Percentiles rank a stretch among this genome's conserved stretches.
phyloP scores from a whole-genome alignment of 805 yeast species.

The Hanseniaspora lindneri region DNA sequence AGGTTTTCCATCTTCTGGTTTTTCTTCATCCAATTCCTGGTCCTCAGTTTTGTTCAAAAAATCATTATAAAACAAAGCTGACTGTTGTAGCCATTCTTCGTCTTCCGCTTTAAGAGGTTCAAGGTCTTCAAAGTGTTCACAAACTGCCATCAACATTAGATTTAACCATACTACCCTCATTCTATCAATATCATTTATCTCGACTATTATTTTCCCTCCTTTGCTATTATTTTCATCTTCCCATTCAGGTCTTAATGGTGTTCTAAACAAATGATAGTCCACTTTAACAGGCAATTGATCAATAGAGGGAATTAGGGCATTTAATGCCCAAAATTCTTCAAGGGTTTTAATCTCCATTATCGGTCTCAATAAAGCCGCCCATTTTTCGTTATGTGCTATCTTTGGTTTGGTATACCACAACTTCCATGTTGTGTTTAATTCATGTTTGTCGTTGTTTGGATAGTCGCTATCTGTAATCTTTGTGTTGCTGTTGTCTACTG shows the following conservation, averaged over 20 bases:
- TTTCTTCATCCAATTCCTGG: neutral
- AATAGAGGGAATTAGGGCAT: conserved; percentile 85
- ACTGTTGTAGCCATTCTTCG: neutral
- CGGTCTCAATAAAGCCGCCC: conserved; percentile 88
- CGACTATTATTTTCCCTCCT: conserved; percentile 92
- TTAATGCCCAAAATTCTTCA: conserved; percentile 98
- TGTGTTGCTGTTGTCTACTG: neutral
- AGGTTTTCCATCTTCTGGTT: neutral
- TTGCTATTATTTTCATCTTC: conserved; percentile 77
- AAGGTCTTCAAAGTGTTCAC: conserved; percentile 83
- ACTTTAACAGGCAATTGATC: conserved; percentile 62
- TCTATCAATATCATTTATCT: conserved; percentile 39
- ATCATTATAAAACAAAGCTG: neutral
- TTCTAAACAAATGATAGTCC: conserved; percentile 90
- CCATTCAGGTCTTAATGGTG: conserved; percentile 96
- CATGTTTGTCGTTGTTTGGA: conserved; percentile 38
- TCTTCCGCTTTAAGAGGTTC: conserved; percentile 46
- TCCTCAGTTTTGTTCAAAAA: neutral
- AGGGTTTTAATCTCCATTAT: conserved; percentile 84
- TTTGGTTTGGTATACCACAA: conserved; percentile 97
- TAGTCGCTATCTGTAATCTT: neutral
- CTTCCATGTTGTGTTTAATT: conserved; percentile 84
- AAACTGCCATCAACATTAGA: conserved; percentile 77
- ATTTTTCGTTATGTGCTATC: conserved; percentile 62
- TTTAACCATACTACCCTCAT: conserved; percentile 81